These are phyloP conservation scores for Penicillium sp. DNA, from an alignment of 2,329 filamentous ascomycete species.

Conservation along the genomic window DNA sequence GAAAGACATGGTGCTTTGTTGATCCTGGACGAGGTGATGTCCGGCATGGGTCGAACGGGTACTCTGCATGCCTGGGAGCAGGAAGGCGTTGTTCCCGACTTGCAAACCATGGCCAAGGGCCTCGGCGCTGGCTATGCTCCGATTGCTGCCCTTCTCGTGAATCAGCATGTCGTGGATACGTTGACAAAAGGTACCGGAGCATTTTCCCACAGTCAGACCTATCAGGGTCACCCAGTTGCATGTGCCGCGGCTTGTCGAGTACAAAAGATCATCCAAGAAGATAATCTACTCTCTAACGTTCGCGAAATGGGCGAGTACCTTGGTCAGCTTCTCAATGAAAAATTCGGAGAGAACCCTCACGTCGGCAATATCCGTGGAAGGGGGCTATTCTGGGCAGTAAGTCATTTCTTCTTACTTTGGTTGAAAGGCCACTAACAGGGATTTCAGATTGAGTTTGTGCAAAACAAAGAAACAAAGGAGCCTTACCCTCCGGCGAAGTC, in stretches of 20 bases:
- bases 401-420: constrained; percentile 23
- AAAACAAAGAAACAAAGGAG: constrained; percentile 53
- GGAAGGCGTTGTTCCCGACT: constrained; percentile 56
- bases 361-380: constrained; percentile 59
- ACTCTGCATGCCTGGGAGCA: constrained; percentile 60
- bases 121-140: constrained; percentile 58
- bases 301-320: constrained; percentile 34
- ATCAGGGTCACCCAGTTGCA: constrained; percentile 56
- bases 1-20: constrained; percentile 58
- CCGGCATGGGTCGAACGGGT: constrained; percentile 57
- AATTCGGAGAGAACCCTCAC: constrained; percentile 46
- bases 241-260: constrained; percentile 56
- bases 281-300: constrained; percentile 51
- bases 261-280: constrained; percentile 54
- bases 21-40: constrained; percentile 54
- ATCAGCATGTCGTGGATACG: constrained; percentile 49
- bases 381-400: constrained; percentile 58
- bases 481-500: constrained; percentile 49
- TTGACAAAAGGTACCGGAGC: constrained; percentile 46
- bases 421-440: constrained; percentile 3
- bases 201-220: constrained; percentile 61
- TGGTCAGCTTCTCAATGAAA: constrained; percentile 43
- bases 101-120: constrained; percentile 61
- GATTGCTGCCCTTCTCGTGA: constrained; percentile 55
- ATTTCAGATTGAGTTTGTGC: constrained; percentile 57